A percentile compares a stretch with the other conserved stretches of the same genome.
These are phyloP conservation scores for Podospora australis DNA, from an alignment of 495 filamentous ascomycete genomes.

Conservation along the genomic window DNA sequence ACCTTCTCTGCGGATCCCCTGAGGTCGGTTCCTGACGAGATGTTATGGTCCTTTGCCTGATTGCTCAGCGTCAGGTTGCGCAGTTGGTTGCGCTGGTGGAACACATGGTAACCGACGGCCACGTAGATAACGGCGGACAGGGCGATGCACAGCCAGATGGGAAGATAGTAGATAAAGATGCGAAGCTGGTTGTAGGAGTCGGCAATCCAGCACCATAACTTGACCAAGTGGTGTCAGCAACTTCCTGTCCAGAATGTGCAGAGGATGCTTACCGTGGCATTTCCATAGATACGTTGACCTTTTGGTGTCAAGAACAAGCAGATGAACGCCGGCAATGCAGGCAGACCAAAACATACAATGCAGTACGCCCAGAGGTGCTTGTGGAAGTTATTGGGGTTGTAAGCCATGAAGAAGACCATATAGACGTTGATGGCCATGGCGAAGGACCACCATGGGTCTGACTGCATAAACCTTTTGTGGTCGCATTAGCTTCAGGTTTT, in stretches of 20 bases:
- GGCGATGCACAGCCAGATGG: constrained; percentile 75
- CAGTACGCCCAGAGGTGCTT: constrained; percentile 64
- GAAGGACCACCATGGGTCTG: constrained; percentile 54
- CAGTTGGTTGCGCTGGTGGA: constrained; percentile 50
- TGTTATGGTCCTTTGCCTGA: constrained; percentile 25
- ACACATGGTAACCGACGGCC: constrained; percentile 64
- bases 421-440: constrained; percentile 86
- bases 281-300: constrained; percentile 58
- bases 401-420: constrained; percentile 72
- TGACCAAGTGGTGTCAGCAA: not conserved
- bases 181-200: constrained; percentile 62
- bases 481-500: constrained; percentile 38
- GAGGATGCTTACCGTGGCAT: constrained; percentile 48
- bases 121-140: constrained; percentile 66
- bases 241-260: not conserved
- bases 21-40: constrained; percentile 13
- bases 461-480: constrained; percentile 48
- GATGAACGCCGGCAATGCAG: constrained; percentile 60
- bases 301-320: constrained; percentile 50
- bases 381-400: constrained; percentile 57
- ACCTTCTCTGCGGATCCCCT: constrained; percentile 40
- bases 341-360: constrained; percentile 66
- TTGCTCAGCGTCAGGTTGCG: constrained; percentile 42
- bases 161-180: constrained; percentile 72
- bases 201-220: constrained; percentile 85